These are phyloP conservation scores for Emydomyces testavorans DNA, from an alignment of 2,329 filamentous ascomycete species.

Conservation along the genomic window DNA sequence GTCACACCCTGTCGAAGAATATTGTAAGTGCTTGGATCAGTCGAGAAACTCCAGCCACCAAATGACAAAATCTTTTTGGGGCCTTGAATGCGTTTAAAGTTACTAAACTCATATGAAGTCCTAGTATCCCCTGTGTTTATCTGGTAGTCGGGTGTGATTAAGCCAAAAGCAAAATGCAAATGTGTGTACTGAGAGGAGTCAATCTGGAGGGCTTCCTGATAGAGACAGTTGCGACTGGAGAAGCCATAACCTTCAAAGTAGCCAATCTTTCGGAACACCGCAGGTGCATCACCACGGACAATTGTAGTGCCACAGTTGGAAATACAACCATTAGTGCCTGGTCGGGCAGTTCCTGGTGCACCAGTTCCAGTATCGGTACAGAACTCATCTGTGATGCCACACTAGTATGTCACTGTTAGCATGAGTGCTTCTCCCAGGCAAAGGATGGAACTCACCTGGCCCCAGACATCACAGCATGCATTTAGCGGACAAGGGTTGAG, in stretches of 20 bases:
- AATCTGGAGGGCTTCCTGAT: no score
- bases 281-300: conserved; percentile 15
- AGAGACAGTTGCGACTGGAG: conserved; percentile 23
- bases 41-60: conserved; percentile 36
- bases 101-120: conserved; percentile 9
- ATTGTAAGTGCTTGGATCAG: conserved; percentile 26
- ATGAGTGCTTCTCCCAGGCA: no score
- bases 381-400: conserved; percentile 37
- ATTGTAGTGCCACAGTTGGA: conserved; percentile 11
- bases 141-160: conserved; percentile 25
- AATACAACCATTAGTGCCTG: conserved; percentile 30
- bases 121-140: conserved; percentile 18
- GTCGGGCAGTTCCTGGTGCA: conserved; percentile 28
- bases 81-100: not conserved
- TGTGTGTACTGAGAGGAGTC: no score
- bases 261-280: conserved; percentile 18
- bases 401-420: no score
- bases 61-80: conserved; percentile 33
- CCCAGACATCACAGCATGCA: conserved; percentile 32
- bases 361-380: conserved; percentile 28
- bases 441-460: no score
- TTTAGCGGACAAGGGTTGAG: conserved; percentile 40
- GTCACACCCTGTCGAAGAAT: conserved; percentile 30
- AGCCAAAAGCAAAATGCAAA: no score
- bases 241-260: conserved; percentile 31